These are phyloP conservation scores for Fusarium sp. DNA, from an alignment of 2,329 filamentous ascomycete genomes.

Conservation along the genomic window DNA sequence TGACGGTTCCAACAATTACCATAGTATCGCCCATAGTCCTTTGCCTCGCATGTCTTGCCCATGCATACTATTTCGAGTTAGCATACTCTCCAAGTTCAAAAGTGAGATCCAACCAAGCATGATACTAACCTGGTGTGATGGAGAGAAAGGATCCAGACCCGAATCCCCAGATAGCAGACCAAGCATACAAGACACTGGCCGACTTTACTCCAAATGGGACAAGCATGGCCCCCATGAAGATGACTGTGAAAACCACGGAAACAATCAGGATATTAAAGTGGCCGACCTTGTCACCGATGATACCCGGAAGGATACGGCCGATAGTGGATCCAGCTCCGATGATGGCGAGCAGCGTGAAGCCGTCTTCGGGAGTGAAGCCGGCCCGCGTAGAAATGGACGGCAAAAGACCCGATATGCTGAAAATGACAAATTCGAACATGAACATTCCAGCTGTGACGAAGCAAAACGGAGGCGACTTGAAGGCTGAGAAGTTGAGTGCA, in stretches of 20 bases:
- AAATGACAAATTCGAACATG: constrained; percentile 60
- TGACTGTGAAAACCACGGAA: constrained; percentile 48
- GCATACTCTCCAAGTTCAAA: background rate
- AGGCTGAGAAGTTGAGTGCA: constrained; percentile 54
- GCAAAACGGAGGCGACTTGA: constrained; percentile 54
- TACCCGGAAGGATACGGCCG: constrained; percentile 57
- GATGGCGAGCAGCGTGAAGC: constrained; percentile 58
- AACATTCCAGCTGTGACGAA: constrained; percentile 57
- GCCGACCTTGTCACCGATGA: constrained; percentile 56
- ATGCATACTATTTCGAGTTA: constrained; percentile 53
- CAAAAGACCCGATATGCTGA: constrained; percentile 58
- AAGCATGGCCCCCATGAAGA: constrained; percentile 56
- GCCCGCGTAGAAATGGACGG: constrained; percentile 57
- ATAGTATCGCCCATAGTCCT: constrained; percentile 59
- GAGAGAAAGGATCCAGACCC: constrained; percentile 61
- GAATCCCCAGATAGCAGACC: constrained; percentile 60
- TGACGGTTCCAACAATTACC: constrained; percentile 21
- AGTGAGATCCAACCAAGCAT: background rate
- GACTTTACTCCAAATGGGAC: constrained; percentile 57
- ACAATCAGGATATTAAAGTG: constrained; percentile 54
- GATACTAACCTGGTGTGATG: constrained; percentile 48
- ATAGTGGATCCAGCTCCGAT: constrained; percentile 56
- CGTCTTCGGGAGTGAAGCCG: constrained; percentile 51
- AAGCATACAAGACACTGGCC: constrained; percentile 55
- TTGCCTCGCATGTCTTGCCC: constrained; percentile 58